phyloP scores from a whole-genome alignment of 2,329 filamentous ascomycete species.

The Epichloe hybrida region DNA sequence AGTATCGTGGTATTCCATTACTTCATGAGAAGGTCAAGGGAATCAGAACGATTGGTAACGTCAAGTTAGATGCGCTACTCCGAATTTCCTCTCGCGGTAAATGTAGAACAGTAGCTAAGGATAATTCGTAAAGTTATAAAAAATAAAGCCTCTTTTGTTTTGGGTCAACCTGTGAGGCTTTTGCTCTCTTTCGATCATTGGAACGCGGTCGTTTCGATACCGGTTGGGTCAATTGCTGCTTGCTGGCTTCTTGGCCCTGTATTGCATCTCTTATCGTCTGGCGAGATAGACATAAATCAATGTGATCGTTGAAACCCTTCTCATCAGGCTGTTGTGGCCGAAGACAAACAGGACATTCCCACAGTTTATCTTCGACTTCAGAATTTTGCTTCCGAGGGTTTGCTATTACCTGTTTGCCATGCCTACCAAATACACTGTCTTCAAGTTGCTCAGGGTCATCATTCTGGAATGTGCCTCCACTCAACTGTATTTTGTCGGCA shows the following conservation, averaged over 20 bases:
- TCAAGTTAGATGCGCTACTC: not conserved
- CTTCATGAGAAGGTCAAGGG: not conserved
- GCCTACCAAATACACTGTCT: slow-evolving; percentile 12
- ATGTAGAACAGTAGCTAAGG: not conserved
- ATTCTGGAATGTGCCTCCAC: not conserved
- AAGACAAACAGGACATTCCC: slow-evolving; percentile 83
- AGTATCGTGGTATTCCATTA: not conserved
- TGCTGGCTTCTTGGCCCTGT: slow-evolving; percentile 32
- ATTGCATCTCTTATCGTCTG: slow-evolving; percentile 77
- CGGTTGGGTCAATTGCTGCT: slow-evolving; percentile 18
- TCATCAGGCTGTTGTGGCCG: slow-evolving; percentile 64
- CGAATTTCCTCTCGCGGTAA: too few species aligned
- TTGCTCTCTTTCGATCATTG: slow-evolving; percentile 27
- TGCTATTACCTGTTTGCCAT: slow-evolving; percentile 39
- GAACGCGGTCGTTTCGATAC: slow-evolving; percentile 24
- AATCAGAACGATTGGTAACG: not conserved
- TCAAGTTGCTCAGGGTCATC: not conserved
- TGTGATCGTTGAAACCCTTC: slow-evolving; percentile 72
- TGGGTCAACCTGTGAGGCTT: slow-evolving; percentile 23
- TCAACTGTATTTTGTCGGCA: slow-evolving; percentile 30
- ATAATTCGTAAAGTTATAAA: slow-evolving; percentile 16
- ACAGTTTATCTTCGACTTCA: slow-evolving; percentile 37
- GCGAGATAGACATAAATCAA: slow-evolving; percentile 79
- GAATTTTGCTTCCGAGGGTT: slow-evolving; percentile 24
- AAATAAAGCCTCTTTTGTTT: slow-evolving; percentile 41